Conservation (phyloP, 1,284 basidiomycete species). For the Jaminaea rosea region DNA sequence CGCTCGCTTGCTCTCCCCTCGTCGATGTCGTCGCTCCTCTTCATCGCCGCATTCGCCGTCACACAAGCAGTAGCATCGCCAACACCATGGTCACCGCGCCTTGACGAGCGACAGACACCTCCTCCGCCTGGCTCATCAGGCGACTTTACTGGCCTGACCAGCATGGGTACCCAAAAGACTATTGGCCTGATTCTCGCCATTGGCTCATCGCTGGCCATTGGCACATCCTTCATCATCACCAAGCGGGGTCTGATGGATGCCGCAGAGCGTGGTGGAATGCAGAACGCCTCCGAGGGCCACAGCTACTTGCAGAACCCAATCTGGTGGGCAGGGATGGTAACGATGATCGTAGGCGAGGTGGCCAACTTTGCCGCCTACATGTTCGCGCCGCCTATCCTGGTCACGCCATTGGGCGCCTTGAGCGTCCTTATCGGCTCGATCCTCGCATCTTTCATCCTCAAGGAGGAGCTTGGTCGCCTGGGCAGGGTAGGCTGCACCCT, state of each 20-base stretch:
- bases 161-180: constrained; percentile 27
- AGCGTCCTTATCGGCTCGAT: constrained; percentile 75
- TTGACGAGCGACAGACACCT: too few relatives aligned
- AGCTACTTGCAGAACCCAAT: constrained; percentile 80
- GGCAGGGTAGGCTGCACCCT: constrained; percentile 85
- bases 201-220: constrained; percentile 42
- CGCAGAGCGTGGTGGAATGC: constrained; percentile 35
- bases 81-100: too few relatives aligned
- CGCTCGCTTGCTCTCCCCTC: too few relatives aligned
- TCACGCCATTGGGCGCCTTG: constrained; percentile 88
- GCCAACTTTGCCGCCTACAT: constrained; percentile 99
- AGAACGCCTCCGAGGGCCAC: constrained; percentile 37
- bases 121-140: not conserved
- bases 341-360: constrained; percentile 53
- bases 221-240: constrained; percentile 46
- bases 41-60: too few relatives aligned
- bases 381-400: constrained; percentile 92
- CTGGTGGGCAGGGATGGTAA: constrained; percentile 96
- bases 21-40: too few relatives aligned
- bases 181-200: constrained; percentile 44
- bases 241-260: constrained; percentile 45
- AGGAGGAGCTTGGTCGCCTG: constrained; percentile 87
- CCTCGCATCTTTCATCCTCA: constrained; percentile 81
- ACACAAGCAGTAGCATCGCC: too few relatives aligned
- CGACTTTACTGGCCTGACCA: not conserved